Evolutionary conservation across 257 asterid species (phyloP).

Genomic region (Capsicum chinense): DNA sequence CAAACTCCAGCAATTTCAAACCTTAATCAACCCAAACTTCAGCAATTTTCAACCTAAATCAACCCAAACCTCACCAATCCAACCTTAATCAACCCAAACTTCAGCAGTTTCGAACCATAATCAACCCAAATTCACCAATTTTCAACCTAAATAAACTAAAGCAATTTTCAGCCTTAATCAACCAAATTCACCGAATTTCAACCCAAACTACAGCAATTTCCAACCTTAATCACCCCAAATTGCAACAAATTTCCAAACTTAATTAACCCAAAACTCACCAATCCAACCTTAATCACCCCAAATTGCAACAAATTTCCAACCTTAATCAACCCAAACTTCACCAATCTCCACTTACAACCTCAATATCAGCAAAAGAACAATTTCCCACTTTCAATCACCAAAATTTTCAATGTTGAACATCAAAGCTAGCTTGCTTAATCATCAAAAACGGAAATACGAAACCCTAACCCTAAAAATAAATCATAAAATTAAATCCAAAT

Average conservation of each 20-base stretch:
- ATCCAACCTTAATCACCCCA: neutral
- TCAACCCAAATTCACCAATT: neutral
- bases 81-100: neutral
- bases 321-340: neutral
- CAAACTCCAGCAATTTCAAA: too few relatives aligned
- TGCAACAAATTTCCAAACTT: too few relatives aligned
- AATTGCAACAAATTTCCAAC: neutral
- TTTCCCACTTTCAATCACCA: conserved; percentile 19
- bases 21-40: too few relatives aligned
- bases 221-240: too few relatives aligned
- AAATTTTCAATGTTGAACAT: neutral
- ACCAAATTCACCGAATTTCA: neutral
- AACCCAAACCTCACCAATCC: neutral
- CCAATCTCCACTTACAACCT: neutral
- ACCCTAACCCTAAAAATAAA: conserved; percentile 27
- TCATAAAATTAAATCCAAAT: neutral
- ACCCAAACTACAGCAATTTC: neutral
- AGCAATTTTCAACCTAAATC: too few relatives aligned
- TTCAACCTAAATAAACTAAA: neutral
- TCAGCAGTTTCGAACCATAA: too few relatives aligned
- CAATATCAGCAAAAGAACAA: neutral
- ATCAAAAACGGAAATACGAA: conserved; percentile 6
- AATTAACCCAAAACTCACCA: neutral
- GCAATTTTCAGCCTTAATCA: too few relatives aligned
- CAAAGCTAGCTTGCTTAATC: neutral